A percentile compares a stretch with the other conserved stretches of the same genome.
These are phyloP conservation scores for Cordyceps pruinosa DNA, from an alignment of 2,329 filamentous ascomycete species.

Conservation along the genomic window DNA sequence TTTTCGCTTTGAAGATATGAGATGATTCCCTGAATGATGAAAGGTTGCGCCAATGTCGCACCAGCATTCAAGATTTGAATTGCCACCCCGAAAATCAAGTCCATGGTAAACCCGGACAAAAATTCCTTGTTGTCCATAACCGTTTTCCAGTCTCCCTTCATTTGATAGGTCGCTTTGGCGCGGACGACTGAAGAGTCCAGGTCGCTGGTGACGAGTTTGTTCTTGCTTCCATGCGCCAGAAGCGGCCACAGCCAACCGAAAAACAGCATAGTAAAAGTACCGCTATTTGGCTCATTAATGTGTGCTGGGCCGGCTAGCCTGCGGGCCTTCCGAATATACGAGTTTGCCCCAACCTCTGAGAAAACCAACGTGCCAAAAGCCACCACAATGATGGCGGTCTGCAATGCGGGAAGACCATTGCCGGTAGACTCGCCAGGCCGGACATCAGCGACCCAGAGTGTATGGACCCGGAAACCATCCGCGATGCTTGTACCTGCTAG, in stretches of 20 bases:
- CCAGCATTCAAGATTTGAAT: neutral
- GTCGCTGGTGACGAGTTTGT: neutral
- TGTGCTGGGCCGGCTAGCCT: neutral
- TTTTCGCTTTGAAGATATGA: neutral
- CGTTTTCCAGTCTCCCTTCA: neutral
- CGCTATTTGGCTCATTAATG: neutral
- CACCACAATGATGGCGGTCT: neutral
- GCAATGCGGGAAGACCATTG: neutral
- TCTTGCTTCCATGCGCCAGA: neutral
- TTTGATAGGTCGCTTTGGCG: neutral
- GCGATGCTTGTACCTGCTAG: neutral
- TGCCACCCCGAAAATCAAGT: neutral
- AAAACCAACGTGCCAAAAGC: neutral
- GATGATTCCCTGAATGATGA: neutral
- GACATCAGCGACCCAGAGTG: neutral
- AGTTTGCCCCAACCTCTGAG: neutral
- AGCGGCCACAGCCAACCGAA: constrained; percentile 5
- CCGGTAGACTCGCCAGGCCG: neutral
- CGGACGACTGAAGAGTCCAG: neutral
- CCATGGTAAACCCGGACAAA: neutral
- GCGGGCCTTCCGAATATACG: neutral
- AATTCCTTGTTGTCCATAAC: neutral
- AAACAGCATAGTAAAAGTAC: neutral
- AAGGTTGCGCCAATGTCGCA: neutral
- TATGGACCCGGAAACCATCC: neutral